Conservation (phyloP, 163 green algal species). For the Trebouxiophyceae sp. region DNA sequence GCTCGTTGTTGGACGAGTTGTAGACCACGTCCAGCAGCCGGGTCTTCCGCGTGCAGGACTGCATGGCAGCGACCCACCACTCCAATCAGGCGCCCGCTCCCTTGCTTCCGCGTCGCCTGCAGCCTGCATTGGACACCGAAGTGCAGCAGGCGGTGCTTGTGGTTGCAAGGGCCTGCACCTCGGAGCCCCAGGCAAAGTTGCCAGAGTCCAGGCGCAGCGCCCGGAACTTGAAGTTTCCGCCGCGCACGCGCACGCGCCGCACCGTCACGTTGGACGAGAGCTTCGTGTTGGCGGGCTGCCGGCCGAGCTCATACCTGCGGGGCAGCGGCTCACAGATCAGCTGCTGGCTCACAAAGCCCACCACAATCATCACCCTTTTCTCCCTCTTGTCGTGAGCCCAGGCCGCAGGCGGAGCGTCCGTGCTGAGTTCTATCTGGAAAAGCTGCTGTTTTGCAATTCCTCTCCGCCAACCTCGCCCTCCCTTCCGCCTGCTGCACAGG, state of each 20-base stretch:
- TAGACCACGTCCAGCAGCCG: slow-evolving; percentile 96
- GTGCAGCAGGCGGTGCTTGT: too few relatives aligned
- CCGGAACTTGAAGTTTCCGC: slow-evolving; percentile 97
- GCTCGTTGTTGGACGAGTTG: slow-evolving; percentile 99
- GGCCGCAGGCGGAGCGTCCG: too few relatives aligned
- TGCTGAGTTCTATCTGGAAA: too few relatives aligned
- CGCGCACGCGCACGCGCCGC: slow-evolving; percentile 80
- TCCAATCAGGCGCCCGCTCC: background rate
- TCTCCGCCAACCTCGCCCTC: too few relatives aligned
- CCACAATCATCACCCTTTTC: too few relatives aligned
- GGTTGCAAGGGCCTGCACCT: slow-evolving; percentile 50
- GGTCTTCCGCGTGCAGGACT: slow-evolving; percentile 87
- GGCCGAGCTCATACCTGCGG: slow-evolving; percentile 90
- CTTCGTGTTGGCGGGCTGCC: slow-evolving; percentile 90
- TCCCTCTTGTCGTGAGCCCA: too few relatives aligned
- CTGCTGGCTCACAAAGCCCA: too few relatives aligned
- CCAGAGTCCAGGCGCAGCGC: slow-evolving; percentile 92
- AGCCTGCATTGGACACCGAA: too few relatives aligned
- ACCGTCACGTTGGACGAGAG: slow-evolving; percentile 87
- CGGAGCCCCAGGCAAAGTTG: slow-evolving; percentile 95
- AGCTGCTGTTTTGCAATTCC: too few relatives aligned
- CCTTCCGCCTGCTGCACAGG: too few relatives aligned
- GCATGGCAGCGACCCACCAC: slow-evolving; percentile 5
- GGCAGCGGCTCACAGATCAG: too few relatives aligned
- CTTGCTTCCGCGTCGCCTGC: too few relatives aligned